Evolutionary conservation across 2,329 filamentous ascomycete species (phyloP).

Genomic region (Orbilia javanica): DNA sequence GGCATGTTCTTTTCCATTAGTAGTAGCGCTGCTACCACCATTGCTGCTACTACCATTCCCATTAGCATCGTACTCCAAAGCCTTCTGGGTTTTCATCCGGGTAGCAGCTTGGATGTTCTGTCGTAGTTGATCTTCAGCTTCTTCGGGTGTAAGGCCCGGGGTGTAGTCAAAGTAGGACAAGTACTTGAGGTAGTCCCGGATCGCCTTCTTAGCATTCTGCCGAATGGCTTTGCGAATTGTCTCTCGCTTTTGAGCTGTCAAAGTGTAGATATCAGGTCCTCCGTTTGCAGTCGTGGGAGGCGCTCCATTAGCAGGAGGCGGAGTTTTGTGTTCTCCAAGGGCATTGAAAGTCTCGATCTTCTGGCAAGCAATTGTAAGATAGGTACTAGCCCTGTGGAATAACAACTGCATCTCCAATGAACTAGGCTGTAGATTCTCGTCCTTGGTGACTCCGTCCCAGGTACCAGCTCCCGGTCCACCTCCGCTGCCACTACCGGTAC

Average conservation of each 20-base stretch:
- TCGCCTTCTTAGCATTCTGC: conserved; percentile 78
- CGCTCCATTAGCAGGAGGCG: conserved; percentile 55
- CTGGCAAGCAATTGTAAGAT: conserved; percentile 76
- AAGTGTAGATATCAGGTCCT: conserved; percentile 21
- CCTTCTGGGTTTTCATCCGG: conserved; percentile 52
- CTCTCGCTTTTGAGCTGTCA: conserved; percentile 65
- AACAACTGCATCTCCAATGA: conserved; percentile 80
- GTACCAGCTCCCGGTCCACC: conserved; percentile 49
- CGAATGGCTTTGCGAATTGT: conserved; percentile 78
- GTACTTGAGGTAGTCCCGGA: conserved; percentile 80
- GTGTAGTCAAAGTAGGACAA: conserved; percentile 83
- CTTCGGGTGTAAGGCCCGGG: conserved; percentile 74
- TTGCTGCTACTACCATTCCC: conserved; percentile 34
- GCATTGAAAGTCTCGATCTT: conserved; percentile 55
- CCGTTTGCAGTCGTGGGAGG: conserved; percentile 16
- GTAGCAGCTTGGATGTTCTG: conserved; percentile 50
- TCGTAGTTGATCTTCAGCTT: conserved; percentile 50
- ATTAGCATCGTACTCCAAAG: conserved; percentile 52
- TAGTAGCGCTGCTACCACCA: not conserved
- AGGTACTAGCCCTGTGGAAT: conserved; percentile 80
- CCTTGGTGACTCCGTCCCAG: conserved; percentile 64
- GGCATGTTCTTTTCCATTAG: conserved; percentile 36
- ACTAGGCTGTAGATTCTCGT: conserved; percentile 76
- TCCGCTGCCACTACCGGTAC: conserved; percentile 63
- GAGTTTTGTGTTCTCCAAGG: conserved; percentile 63